Evolutionary conservation across 2,329 filamentous ascomycete genomes (phyloP), one percentile per base, ranked within the genome.

Genomic region (Cladobotryum protrusum): DNA sequence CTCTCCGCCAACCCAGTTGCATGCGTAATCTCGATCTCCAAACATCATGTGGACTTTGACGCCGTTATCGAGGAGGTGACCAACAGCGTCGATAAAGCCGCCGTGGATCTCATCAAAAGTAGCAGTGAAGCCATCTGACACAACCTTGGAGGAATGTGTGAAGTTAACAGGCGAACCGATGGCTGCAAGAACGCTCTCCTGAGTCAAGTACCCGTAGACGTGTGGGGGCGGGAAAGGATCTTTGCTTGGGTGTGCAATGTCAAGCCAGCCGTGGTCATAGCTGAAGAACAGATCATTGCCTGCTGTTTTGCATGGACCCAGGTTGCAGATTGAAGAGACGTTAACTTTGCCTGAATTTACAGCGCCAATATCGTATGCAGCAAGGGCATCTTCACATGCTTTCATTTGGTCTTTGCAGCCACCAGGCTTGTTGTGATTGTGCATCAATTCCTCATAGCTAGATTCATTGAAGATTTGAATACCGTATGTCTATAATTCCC

Each of bases 41-140:
- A 91, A 88, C 57, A 89, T 77, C 55, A 92, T 70, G 9, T 85
- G 83, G 9, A 93, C 81, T 34, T 81, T 82, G 41, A 89, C 77
- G 24, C 82, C 83, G 1, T 69, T 72, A 36, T 79, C 73, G 45
- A 87, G 71, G 24, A 87, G 75, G 29, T 75, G 69, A 44, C 81
- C 81, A 2, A 87, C 70, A 50, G 79, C 72, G 56, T 67, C 24
- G 70, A 75, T 49, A 72, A 71, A 54, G 63, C 60, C 14, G 72
- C 76, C 40, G 71, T 74, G 66, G n/a, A 83, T 67, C 56, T 82
- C 75, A 59, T 81, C 79, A 13, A 76, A 73, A 56, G 82, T 85
- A 51, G 80, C 75, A 54, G 78, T 82, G 65, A 87, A 85, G 47
- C 73, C 75, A 0, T 66, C 71, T 14, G 64, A 59, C 3, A 69